phyloP scores from a whole-genome alignment of 2,329 filamentous ascomycete species.

The Phyllosticta ampelicida region DNA sequence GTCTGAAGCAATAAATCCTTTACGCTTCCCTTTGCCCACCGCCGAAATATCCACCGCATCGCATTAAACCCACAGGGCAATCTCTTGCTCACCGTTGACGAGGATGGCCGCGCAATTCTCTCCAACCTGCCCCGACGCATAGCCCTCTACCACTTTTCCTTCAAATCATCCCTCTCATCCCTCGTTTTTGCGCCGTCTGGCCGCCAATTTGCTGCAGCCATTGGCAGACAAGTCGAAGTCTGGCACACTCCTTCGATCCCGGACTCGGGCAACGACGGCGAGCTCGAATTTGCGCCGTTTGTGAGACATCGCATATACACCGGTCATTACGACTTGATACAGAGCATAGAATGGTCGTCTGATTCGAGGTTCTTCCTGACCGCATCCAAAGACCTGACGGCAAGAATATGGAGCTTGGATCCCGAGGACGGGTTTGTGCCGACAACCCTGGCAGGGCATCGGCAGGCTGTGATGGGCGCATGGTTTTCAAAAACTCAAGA shows the following conservation, averaged over 20 bases:
- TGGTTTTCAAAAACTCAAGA: slow-evolving; percentile 96
- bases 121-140: slow-evolving; percentile 82
- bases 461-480: slow-evolving; percentile 83
- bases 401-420: slow-evolving; percentile 88
- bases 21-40: slow-evolving; percentile 81
- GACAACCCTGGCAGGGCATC: slow-evolving; percentile 82
- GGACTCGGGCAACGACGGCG: slow-evolving; percentile 64
- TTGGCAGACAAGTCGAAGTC: slow-evolving; percentile 81
- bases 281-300: slow-evolving; percentile 91
- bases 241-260: slow-evolving; percentile 94
- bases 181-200: slow-evolving; percentile 88
- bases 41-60: slow-evolving; percentile 82
- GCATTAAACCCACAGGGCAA: slow-evolving; percentile 86
- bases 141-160: slow-evolving; percentile 90
- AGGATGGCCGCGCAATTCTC: slow-evolving; percentile 86
- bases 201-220: slow-evolving; percentile 76
- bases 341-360: slow-evolving; percentile 85
- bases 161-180: slow-evolving; percentile 69
- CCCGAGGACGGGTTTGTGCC: slow-evolving; percentile 79
- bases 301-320: slow-evolving; percentile 76
- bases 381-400: slow-evolving; percentile 82
- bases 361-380: slow-evolving; percentile 94
- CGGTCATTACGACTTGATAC: slow-evolving; percentile 80
- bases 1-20: slow-evolving; percentile 66
- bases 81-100: slow-evolving; percentile 83